Evolutionary conservation across 148 eudicot genomes (phyloP), one percentile per base, ranked within the genome.

Genomic region (Fagopyrum homotropicum): DNA sequence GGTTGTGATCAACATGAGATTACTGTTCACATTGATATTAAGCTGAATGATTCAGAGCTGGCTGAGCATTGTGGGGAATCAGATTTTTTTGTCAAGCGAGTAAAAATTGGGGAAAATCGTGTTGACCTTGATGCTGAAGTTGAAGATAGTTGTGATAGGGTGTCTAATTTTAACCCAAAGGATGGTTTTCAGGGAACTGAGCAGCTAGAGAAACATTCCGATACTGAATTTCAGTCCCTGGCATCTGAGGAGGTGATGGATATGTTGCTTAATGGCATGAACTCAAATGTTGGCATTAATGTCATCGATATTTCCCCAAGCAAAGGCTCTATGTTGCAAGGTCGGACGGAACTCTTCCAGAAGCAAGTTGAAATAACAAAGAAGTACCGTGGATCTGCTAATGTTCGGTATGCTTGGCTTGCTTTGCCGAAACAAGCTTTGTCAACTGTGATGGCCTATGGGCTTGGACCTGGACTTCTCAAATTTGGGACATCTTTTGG

Each of bases 341-440:
- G 84, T 77, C 86, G 89, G 48, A 76, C 75, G 45, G 98, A 96
- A 78, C 78, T 92, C 77, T 96, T 96, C 69, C 64, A 79, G 84
- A 92, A 89, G 79, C 99, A 96, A 84, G 73, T 77, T 61, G 94
- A 96, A 76, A 85, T 96, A 12, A 90, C 94, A 2, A 72, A 76
- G 69, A 89, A 77, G 57, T 80, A 66, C 55, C 93, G 97, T 29
- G 92, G 97, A 5, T 75, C 82, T 83, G 88, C 98, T 48, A 92
- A 92, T 85, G 86, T 90, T 76, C 79, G 72, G 29, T 88, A 89
- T 80, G 99, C 98, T 57, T 95, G 99, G 99, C 89, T 95, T 81
- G 82, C 97, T 30, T 83, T 90, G 76, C 75, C 89, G 2, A 90
- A 84, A 73, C 87, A 73, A 57, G 81, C 83, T 15, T 63, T 81